Percentiles rank a stretch among this genome's conserved stretches.
phyloP scores from a whole-genome alignment of 176 grass and related monocot genomes.

The Olyra latifolia region DNA sequence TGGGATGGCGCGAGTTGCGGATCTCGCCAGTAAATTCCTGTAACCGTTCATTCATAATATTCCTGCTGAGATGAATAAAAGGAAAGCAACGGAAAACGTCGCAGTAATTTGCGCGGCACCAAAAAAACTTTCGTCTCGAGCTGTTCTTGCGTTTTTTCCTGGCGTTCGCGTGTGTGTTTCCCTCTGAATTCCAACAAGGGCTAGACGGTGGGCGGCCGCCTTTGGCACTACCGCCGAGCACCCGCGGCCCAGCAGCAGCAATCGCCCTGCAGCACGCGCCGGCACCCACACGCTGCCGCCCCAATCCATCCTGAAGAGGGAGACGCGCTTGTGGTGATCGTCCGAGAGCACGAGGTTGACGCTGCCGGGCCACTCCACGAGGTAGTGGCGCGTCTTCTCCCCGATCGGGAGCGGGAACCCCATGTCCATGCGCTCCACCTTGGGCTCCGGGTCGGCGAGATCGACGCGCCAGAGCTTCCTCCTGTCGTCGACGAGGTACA shows the following conservation, averaged over 20 bases:
- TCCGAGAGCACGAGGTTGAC: slow-evolving; percentile 52
- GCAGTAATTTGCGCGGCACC: too few relatives aligned
- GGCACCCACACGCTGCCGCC: slow-evolving; percentile 14
- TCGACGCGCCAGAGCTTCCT: slow-evolving; percentile 46
- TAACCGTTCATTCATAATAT: too few relatives aligned
- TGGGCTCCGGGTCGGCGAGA: slow-evolving; percentile 31
- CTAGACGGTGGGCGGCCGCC: slow-evolving; percentile 1
- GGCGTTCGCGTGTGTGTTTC: too few relatives aligned
- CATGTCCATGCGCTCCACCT: slow-evolving; percentile 35
- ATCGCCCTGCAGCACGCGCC: neutral
- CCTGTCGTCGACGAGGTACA: slow-evolving; percentile 40
- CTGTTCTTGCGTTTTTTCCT: too few relatives aligned
- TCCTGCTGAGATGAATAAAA: too few relatives aligned
- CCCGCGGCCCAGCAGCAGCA: slow-evolving; percentile 43
- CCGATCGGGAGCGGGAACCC: slow-evolving; percentile 22
- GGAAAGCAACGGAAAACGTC: too few relatives aligned
- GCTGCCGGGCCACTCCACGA: slow-evolving; percentile 33
- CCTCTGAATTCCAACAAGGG: too few relatives aligned
- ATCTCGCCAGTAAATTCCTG: too few relatives aligned
- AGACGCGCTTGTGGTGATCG: slow-evolving; percentile 21
- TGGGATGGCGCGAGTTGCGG: too few relatives aligned
- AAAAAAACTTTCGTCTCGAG: too few relatives aligned
- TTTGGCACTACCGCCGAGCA: slow-evolving; percentile 46
- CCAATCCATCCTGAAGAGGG: slow-evolving; percentile 40
- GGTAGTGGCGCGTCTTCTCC: slow-evolving; percentile 28